Evolutionary conservation across 352 stramenopile genomes (phyloP).

Genomic region (Blastocystis sp.): DNA sequence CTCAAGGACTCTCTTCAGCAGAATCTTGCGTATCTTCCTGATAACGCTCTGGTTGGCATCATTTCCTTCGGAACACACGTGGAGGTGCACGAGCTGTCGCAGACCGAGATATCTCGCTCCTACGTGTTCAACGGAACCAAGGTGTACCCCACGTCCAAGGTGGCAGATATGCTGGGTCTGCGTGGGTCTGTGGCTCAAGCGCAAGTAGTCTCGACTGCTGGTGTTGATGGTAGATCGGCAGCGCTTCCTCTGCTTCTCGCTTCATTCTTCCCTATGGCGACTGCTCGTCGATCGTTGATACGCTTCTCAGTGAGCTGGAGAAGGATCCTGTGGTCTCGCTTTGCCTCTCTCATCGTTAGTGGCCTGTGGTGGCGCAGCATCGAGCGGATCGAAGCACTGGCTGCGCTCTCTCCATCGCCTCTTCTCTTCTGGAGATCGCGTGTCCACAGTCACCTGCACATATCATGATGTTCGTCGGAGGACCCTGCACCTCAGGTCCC

Average conservation of each 20-base stretch:
- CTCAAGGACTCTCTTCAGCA: constrained; percentile 84
- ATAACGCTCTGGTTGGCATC: constrained; percentile 91
- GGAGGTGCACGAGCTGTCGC: constrained; percentile 95
- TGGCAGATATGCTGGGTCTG: constrained; percentile 91
- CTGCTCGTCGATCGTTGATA: constrained; percentile 90
- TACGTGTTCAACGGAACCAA: constrained; percentile 98
- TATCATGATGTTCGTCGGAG: constrained; percentile 97
- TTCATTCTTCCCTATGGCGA: constrained; percentile 94
- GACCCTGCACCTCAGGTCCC: constrained; percentile 88
- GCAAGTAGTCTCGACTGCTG: constrained; percentile 26
- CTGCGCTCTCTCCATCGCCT: constrained; percentile 88
- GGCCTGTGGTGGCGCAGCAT: constrained; percentile 89
- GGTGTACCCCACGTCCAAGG: constrained; percentile 86
- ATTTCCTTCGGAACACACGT: constrained; percentile 98
- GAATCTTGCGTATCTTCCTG: constrained; percentile 92
- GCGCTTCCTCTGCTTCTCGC: constrained; percentile 67
- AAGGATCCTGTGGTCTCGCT: constrained; percentile 75
- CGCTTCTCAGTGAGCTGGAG: constrained; percentile 92
- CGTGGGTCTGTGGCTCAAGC: constrained; percentile 65
- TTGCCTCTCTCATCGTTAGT: constrained; percentile 67
- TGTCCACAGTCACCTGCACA: constrained; percentile 84
- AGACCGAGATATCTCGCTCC: constrained; percentile 86
- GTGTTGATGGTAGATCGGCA: constrained; percentile 58
- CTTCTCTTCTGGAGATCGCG: constrained; percentile 87
- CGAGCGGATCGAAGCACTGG: constrained; percentile 89